These are phyloP conservation scores for Rhododendron molle DNA, from an alignment of 148 eudicot genomes.

Conservation along the genomic window DNA sequence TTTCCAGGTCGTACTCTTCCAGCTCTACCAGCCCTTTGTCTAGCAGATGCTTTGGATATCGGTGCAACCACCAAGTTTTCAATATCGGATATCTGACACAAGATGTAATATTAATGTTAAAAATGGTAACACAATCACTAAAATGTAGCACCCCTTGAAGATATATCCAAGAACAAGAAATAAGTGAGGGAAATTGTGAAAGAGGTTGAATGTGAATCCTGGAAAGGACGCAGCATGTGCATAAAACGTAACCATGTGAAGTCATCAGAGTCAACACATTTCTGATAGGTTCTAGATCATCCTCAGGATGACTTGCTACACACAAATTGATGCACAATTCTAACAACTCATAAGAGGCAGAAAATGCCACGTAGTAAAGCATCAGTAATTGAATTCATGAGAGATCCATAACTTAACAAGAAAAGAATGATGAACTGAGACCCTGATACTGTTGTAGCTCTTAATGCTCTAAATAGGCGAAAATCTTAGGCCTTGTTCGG, in stretches of 20 bases:
- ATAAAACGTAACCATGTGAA: background rate
- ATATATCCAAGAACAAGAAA: background rate
- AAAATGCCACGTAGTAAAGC: background rate
- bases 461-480: background rate
- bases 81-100: conserved; percentile 72
- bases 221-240: background rate
- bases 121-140: background rate
- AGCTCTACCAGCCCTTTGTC: conserved; percentile 98
- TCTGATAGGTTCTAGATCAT: background rate
- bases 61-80: conserved; percentile 92
- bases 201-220: background rate
- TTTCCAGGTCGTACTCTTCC: conserved; percentile 97
- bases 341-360: background rate
- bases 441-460: background rate
- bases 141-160: background rate
- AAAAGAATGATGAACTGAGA: background rate
- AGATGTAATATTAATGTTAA: conserved; percentile 5
- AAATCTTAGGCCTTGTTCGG: background rate
- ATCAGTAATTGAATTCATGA: background rate
- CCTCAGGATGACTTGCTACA: background rate
- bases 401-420: background rate
- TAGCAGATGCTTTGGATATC: conserved; percentile 95
- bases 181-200: background rate
- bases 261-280: background rate
- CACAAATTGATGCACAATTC: background rate